phyloP scores from a whole-genome alignment of 164 flowering plant genomes.

The Dillenia turbinata region DNA sequence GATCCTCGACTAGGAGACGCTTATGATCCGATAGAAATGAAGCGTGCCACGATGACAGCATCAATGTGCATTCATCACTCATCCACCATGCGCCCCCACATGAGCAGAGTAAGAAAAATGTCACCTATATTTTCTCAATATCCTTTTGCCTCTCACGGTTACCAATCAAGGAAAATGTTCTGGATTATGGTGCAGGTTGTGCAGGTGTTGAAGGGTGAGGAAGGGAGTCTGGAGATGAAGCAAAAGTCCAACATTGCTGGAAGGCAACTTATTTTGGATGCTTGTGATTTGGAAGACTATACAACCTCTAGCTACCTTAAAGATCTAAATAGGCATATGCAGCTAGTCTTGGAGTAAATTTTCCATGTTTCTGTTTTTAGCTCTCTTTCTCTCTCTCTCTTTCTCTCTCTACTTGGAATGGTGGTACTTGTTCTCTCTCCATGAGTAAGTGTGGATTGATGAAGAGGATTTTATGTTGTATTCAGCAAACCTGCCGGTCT shows the following conservation, averaged over 20 bases:
- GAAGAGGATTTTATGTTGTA: too few relatives aligned
- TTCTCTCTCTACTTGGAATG: too few relatives aligned
- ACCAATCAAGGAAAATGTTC: too few relatives aligned
- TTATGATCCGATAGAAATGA: constrained; percentile 58
- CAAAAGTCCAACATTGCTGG: constrained; percentile 22
- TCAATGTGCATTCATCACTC: constrained; percentile 53
- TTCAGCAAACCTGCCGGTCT: too few relatives aligned
- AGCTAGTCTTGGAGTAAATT: constrained; percentile 61
- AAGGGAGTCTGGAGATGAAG: constrained; percentile 20
- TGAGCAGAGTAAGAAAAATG: constrained; percentile 60
- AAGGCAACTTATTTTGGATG: constrained; percentile 42
- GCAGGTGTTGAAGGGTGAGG: constrained; percentile 58
- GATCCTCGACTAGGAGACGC: constrained; percentile 65
- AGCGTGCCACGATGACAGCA: constrained; percentile 56
- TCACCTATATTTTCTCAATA: too few relatives aligned
- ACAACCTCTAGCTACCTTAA: constrained; percentile 55
- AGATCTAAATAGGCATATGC: constrained; percentile 71
- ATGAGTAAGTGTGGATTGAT: too few relatives aligned
- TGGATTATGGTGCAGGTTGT: constrained; percentile 43
- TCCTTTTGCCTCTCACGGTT: too few relatives aligned
- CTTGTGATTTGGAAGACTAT: constrained; percentile 70
- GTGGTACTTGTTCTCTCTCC: too few relatives aligned
- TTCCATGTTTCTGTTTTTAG: too few relatives aligned
- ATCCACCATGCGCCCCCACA: constrained; percentile 51
- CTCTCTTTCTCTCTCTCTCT: too few relatives aligned